phyloP scores from a whole-genome alignment of 495 filamentous ascomycete species.

The Parathielavia hyrcaniae region DNA sequence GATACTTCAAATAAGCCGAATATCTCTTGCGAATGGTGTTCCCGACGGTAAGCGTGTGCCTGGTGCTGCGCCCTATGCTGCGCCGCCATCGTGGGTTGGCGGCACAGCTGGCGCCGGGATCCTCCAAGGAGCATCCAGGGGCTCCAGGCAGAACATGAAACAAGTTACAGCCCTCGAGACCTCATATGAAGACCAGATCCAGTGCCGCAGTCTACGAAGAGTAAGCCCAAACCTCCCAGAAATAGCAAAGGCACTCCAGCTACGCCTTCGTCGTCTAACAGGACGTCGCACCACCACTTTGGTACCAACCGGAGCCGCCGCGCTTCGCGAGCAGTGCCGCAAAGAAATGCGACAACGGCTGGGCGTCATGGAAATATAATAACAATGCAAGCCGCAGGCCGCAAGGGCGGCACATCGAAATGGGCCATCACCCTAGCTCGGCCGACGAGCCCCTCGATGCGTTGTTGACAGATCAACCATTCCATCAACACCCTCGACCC shows the following conservation, averaged over 20 bases:
- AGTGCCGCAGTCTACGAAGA: background rate
- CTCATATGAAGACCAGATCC: background rate
- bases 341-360: background rate
- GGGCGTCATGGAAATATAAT: background rate
- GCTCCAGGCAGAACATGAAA: slow-evolving; percentile 8
- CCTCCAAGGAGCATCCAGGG: background rate
- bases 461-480: background rate
- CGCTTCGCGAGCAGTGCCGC: background rate
- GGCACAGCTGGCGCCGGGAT: background rate
- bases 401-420: background rate
- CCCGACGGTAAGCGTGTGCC: background rate
- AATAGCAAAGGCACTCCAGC: background rate
- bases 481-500: background rate
- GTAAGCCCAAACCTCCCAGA: background rate
- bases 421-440: background rate
- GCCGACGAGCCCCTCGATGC: background rate
- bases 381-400: background rate
- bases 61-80: background rate
- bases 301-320: background rate
- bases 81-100: background rate
- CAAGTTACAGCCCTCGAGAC: background rate
- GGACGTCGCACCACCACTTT: background rate
- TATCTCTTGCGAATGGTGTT: too few relatives aligned
- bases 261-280: slow-evolving; percentile 3
- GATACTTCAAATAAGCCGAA: too few relatives aligned